Evolutionary conservation across 305 asterid genomes (phyloP).

Genomic region (Fraxinus baroniana): DNA sequence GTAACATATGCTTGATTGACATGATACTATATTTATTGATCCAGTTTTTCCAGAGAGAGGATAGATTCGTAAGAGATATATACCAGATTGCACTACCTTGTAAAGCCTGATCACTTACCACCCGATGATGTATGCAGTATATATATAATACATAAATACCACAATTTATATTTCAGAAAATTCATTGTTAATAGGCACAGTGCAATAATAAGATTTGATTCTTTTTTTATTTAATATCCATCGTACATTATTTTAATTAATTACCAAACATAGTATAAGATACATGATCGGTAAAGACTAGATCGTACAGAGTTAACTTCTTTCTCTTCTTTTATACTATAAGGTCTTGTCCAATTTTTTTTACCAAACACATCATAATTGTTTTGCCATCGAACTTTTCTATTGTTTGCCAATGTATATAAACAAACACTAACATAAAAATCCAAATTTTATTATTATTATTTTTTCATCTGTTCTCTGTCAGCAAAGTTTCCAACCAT

Average conservation of each 20-base stretch:
- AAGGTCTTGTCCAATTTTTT: not conserved
- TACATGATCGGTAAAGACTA: too few relatives aligned
- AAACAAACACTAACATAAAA: too few relatives aligned
- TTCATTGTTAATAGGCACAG: not conserved
- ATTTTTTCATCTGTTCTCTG: too few relatives aligned
- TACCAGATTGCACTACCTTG: constrained; percentile 85
- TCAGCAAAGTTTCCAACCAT: constrained; percentile 1
- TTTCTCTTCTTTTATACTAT: not conserved
- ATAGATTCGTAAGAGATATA: constrained; percentile 73
- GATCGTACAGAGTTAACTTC: too few relatives aligned
- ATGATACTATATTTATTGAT: constrained; percentile 12
- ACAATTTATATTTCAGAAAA: not conserved
- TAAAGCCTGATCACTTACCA: constrained; percentile 21
- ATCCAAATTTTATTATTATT: too few relatives aligned
- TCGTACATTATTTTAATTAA: too few relatives aligned
- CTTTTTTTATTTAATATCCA: not conserved
- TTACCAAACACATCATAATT: too few relatives aligned
- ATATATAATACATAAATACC: too few relatives aligned
- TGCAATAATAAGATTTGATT: not conserved
- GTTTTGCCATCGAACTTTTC: too few relatives aligned
- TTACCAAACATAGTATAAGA: too few relatives aligned
- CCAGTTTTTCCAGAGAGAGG: constrained; percentile 84
- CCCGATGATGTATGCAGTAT: not conserved
- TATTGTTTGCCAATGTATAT: too few relatives aligned
- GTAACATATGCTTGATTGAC: not conserved